Evolutionary conservation across 1,284 basidiomycete genomes (phyloP).

Genomic region (Dichomitus squalens): DNA sequence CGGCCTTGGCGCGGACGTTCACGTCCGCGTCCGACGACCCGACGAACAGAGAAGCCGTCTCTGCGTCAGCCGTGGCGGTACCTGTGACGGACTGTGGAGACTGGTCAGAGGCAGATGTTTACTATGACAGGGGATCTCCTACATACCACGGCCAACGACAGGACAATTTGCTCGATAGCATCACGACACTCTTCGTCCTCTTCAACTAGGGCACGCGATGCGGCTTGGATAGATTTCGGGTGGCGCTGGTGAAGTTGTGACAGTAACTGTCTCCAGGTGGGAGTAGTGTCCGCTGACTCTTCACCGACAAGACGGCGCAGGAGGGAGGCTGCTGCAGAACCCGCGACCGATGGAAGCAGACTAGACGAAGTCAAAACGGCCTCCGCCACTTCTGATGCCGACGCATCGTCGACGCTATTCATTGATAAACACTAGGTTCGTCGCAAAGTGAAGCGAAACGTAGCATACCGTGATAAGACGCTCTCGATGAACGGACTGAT

Average conservation of each 20-base stretch:
- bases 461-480: slow-evolving; percentile 46
- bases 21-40: slow-evolving; percentile 56
- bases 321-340: slow-evolving; percentile 46
- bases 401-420: slow-evolving; percentile 44
- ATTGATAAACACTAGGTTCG: not conserved
- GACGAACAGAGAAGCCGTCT: slow-evolving; percentile 46
- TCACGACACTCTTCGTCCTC: slow-evolving; percentile 42
- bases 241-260: slow-evolving; percentile 41
- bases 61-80: slow-evolving; percentile 1
- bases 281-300: not conserved
- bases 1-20: slow-evolving; percentile 51
- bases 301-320: slow-evolving; percentile 36
- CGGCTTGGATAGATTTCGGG: slow-evolving; percentile 46
- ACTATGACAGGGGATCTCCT: not conserved
- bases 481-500: slow-evolving; percentile 53
- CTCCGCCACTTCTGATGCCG: slow-evolving; percentile 43
- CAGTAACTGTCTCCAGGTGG: slow-evolving; percentile 12
- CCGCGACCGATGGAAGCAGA: slow-evolving; percentile 42
- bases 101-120: not conserved
- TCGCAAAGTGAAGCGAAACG: not conserved
- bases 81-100: slow-evolving; percentile 1
- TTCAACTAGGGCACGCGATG: slow-evolving; percentile 41
- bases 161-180: slow-evolving; percentile 50
- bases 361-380: slow-evolving; percentile 44
- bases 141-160: slow-evolving; percentile 58